A percentile compares a stretch with the other conserved stretches of the same genome.
Evolutionary conservation across 805 yeast genomes (phyloP).

Genomic region (Candida qinlingensis): DNA sequence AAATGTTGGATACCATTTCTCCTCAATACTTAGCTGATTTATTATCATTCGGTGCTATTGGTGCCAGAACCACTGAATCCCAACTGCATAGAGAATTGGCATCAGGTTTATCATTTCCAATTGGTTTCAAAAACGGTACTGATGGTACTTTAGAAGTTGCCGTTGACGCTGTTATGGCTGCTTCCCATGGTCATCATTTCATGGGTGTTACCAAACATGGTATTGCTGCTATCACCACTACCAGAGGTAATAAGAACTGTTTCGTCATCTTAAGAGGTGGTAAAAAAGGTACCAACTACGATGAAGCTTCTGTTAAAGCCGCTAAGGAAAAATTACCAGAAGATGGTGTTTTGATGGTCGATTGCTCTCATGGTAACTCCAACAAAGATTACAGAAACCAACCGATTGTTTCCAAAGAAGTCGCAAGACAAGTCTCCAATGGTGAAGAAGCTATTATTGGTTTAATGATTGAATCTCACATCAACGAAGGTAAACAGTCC

Average conservation of each 20-base stretch:
- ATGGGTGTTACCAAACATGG: slow-evolving; percentile 98
- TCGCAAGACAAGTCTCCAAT: slow-evolving; percentile 71
- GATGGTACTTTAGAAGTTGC: slow-evolving; percentile 94
- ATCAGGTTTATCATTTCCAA: slow-evolving; percentile 97
- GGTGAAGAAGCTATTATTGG: slow-evolving; percentile 86
- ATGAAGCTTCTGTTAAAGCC: slow-evolving; percentile 65
- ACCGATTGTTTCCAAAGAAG: slow-evolving; percentile 81
- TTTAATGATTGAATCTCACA: slow-evolving; percentile 91
- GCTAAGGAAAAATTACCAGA: slow-evolving; percentile 61
- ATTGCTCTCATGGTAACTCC: slow-evolving; percentile 97
- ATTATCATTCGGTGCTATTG: slow-evolving; percentile 93
- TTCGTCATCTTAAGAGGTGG: slow-evolving; percentile 96
- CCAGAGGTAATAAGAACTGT: slow-evolving; percentile 92
- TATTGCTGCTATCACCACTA: slow-evolving; percentile 91
- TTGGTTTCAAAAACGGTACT: slow-evolving; percentile 98
- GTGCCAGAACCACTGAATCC: slow-evolving; percentile 98
- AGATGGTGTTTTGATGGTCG: slow-evolving; percentile 72
- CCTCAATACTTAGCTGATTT: slow-evolving; percentile 93
- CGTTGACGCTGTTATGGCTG: slow-evolving; percentile 89
- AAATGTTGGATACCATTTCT: slow-evolving; percentile 96
- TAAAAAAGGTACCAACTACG: slow-evolving; percentile 89
- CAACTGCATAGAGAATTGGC: slow-evolving; percentile 97
- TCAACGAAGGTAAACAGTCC: slow-evolving; percentile 90
- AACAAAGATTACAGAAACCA: slow-evolving; percentile 91
- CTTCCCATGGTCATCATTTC: slow-evolving; percentile 89